Base-by-base conservation (phyloP, 805 yeast genomes). In the Maudiozyma saulgeensis region DNA sequence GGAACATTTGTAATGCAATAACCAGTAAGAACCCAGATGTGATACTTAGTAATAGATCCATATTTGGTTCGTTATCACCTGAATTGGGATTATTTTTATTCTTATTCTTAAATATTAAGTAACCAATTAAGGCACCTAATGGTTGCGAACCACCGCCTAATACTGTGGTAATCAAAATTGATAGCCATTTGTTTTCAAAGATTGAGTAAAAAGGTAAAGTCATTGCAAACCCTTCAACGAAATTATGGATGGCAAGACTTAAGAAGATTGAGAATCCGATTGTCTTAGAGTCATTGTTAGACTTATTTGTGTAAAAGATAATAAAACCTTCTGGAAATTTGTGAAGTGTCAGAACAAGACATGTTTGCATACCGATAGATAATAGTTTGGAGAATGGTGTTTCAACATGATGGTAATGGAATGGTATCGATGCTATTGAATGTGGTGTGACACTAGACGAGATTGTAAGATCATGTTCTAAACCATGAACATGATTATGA, bases 301-400 rank as follows among this genome's bases (percentile, higher is more conserved):
- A 43, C 32, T 56, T 51, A 93, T 89, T 34, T 84, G 85, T 64
- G 47, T 64, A 67, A 63, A 79, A 91, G 43, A 95, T 84, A 48
- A 91, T 81, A 60, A 91, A 87, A 0, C 99, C 99, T 67, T 91
- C 99, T 0, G 99, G 99, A 25, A 91, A 74, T 63, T 93, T 90
- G 68, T 91, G 99, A 28, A 93, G 68, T 0, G 95, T 78, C 28
- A 91, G 79, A 0, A 96, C 98, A 46, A 90, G 64, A 6, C 90
- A 81, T 0, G 98, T 91, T 64, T 93, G 97, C 21, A 93, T 64
- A 3, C 96, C 97, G 50, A 91, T 88, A 5, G 95, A 79, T 11
- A 91, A 67, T n/a, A 91, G 68, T 50, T 87, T 75, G 0, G 95
- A 82, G 16, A 83, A 69, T 1, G 93, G 90, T 0, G 96, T 80